phyloP scores from a whole-genome alignment of 2,329 filamentous ascomycete genomes.

The Microsporum ferrugineum region DNA sequence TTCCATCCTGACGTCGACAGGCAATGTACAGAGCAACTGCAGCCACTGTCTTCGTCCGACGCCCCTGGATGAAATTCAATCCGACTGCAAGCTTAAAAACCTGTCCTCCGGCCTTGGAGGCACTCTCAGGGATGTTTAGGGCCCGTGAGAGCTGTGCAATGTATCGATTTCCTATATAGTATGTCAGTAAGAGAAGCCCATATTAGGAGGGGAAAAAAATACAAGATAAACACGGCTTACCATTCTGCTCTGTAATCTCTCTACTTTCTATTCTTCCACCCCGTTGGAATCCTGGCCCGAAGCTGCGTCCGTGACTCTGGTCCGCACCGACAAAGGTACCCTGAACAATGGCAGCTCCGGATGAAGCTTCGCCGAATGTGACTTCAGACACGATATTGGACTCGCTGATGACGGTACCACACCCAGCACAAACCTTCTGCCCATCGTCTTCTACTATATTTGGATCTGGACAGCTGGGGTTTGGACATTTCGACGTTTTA shows the following conservation, averaged over 20 bases:
- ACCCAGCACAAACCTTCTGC: slow-evolving; percentile 59
- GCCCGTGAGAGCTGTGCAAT: slow-evolving; percentile 33
- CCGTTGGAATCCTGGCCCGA: slow-evolving; percentile 37
- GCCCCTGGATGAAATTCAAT: slow-evolving; percentile 73
- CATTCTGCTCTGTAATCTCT: slow-evolving; percentile 37
- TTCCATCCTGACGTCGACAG: slow-evolving; percentile 65
- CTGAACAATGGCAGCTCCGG: slow-evolving; percentile 79
- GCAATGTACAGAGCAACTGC: slow-evolving; percentile 87
- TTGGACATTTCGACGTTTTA: slow-evolving; percentile 34
- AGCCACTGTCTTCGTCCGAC: slow-evolving; percentile 70
- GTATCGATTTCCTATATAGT: slow-evolving; percentile 28
- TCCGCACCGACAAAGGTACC: slow-evolving; percentile 79
- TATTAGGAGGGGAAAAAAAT: not conserved
- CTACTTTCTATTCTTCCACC: slow-evolving; percentile 40
- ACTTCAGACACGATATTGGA: slow-evolving; percentile 87
- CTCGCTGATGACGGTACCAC: slow-evolving; percentile 73
- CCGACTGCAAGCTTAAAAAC: slow-evolving; percentile 66
- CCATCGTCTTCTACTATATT: slow-evolving; percentile 38
- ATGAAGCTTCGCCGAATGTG: slow-evolving; percentile 75
- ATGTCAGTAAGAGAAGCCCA: not conserved
- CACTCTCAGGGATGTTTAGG: slow-evolving; percentile 43
- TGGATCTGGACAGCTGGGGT: slow-evolving; percentile 35
- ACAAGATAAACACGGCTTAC: slow-evolving; percentile 12
- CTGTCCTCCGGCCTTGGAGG: slow-evolving; percentile 55
- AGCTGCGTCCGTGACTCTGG: slow-evolving; percentile 64